Evolutionary conservation across 2,329 filamentous ascomycete species (phyloP).

Genomic region (Chaetomiaceae sp.): DNA sequence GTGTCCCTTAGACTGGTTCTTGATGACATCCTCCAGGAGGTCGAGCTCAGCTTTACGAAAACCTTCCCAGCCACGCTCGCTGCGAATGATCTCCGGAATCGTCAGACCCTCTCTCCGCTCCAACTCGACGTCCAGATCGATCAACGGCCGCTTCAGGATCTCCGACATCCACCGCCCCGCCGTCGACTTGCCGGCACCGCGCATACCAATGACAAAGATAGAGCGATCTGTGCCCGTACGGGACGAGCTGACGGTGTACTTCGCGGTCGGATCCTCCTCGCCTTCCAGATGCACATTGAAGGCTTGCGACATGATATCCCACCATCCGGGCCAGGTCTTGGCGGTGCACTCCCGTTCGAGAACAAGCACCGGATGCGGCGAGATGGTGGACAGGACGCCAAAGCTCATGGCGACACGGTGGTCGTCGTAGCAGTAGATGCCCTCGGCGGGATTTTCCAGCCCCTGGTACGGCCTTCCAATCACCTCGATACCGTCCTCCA

Average conservation of each 20-base stretch:
- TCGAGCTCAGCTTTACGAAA: conserved; percentile 76
- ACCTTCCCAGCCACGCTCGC: conserved; percentile 70
- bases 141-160: conserved; percentile 66
- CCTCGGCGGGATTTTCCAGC: conserved; percentile 51
- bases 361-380: conserved; percentile 67
- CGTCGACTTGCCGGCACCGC: conserved; percentile 93
- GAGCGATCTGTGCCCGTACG: conserved; percentile 49
- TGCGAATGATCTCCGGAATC: conserved; percentile 80
- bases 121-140: conserved; percentile 84
- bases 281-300: conserved; percentile 77
- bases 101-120: conserved; percentile 66
- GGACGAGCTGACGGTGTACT: conserved; percentile 28
- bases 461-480: conserved; percentile 44
- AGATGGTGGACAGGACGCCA: conserved; percentile 72
- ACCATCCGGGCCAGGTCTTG: conserved; percentile 99
- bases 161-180: conserved; percentile 79
- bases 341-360: conserved; percentile 88
- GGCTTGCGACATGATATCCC: conserved; percentile 75
- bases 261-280: conserved; percentile 45
- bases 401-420: conserved; percentile 99
- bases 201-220: conserved; percentile 94
- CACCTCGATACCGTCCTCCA: conserved; percentile 88
- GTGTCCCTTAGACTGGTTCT: conserved; percentile 66
- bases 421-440: conserved; percentile 91
- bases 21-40: conserved; percentile 66